phyloP scores from a whole-genome alignment of 345 rosid genomes.

The Dipteronia sinensis region DNA sequence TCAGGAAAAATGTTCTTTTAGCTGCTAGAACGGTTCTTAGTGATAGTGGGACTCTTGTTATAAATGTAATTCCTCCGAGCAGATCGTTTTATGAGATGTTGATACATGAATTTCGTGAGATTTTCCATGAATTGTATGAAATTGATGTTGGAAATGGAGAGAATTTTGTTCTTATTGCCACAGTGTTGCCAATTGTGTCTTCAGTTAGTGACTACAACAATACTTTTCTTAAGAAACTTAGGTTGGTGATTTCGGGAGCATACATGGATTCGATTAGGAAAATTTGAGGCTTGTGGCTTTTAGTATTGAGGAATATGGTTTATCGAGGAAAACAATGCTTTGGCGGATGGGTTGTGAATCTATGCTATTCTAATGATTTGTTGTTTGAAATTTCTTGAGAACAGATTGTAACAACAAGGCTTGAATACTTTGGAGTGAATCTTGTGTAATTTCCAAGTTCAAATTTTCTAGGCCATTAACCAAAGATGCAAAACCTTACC shows the following conservation, averaged over 20 bases:
- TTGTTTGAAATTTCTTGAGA: neutral
- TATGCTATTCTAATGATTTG: neutral
- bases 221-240: slow-evolving; percentile 39
- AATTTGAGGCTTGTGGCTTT: slow-evolving; percentile 29
- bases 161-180: slow-evolving; percentile 65
- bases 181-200: slow-evolving; percentile 19
- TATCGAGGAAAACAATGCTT: neutral
- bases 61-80: slow-evolving; percentile 67
- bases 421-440: neutral
- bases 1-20: slow-evolving; percentile 43
- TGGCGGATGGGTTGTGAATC: neutral
- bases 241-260: slow-evolving; percentile 32
- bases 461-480: neutral
- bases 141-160: slow-evolving; percentile 74
- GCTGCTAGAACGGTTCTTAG: slow-evolving; percentile 57
- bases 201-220: slow-evolving; percentile 24
- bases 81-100: slow-evolving; percentile 42
- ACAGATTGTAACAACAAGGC: neutral
- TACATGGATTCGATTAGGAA: slow-evolving; percentile 54
- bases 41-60: slow-evolving; percentile 54
- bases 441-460: neutral
- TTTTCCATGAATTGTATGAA: slow-evolving; percentile 68
- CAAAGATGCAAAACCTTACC: neutral
- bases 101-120: slow-evolving; percentile 34
- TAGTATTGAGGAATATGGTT: neutral